These are phyloP conservation scores for Moesziomyces sp. DNA, from an alignment of 1,284 basidiomycete genomes.

Conservation along the genomic window DNA sequence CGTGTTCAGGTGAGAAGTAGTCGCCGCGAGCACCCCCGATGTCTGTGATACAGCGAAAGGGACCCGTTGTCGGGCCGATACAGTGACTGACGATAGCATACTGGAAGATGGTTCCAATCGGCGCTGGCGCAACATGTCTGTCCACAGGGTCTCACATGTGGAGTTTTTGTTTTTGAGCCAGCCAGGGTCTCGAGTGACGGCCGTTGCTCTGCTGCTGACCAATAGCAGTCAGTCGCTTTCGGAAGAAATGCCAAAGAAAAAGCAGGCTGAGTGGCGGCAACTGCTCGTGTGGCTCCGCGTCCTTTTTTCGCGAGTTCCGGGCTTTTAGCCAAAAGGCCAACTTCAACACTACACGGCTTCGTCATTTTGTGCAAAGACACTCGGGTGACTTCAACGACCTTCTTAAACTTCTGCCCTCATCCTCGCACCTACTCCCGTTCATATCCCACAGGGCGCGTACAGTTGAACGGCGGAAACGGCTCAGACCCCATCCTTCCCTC, in stretches of 20 bases:
- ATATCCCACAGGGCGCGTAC: too few relatives aligned
- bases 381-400: background rate
- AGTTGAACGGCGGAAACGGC: too few relatives aligned
- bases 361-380: background rate
- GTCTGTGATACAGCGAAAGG: too few relatives aligned
- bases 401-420: background rate
- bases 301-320: background rate
- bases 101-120: too few relatives aligned
- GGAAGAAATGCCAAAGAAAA: background rate
- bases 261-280: background rate
- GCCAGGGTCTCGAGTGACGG: conserved; percentile 5
- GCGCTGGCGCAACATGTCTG: too few relatives aligned
- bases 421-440: background rate
- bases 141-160: conserved; percentile 10
- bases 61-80: too few relatives aligned
- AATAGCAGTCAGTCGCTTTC: conserved; percentile 2
- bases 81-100: too few relatives aligned
- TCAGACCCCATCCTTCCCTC: too few relatives aligned
- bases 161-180: conserved; percentile 2
- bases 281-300: background rate
- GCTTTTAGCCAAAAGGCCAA: too few relatives aligned
- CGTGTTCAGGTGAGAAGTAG: too few relatives aligned
- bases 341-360: background rate
- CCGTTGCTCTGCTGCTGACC: conserved; percentile 21
- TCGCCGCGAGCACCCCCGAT: too few relatives aligned